Evolutionary conservation across 257 asterid genomes (phyloP), one percentile per base, ranked within the genome.

Genomic region (Vinca minor): DNA sequence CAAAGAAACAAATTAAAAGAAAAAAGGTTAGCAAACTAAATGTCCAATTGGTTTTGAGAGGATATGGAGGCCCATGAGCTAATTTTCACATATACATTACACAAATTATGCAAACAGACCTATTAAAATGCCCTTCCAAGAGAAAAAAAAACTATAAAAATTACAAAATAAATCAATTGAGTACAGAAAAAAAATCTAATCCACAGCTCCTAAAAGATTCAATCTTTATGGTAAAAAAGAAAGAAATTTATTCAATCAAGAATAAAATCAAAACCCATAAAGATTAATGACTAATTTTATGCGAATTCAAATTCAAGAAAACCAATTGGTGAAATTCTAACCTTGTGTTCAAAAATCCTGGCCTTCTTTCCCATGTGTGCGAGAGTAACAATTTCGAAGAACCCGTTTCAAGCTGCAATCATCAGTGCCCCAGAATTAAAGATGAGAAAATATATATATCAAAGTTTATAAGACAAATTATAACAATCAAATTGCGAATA

Each of bases 11-110:
- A 59, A 39, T 0, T 7, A 8, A 32, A n/a, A 46, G 8, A 23
- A 31, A 14, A 32, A 47, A 32, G 63, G 35, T 70, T 63, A 67
- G 71, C 77, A 59, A 2, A 39, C 26, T 25, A 35, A 34, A 25
- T 20, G 6, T 11, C n/a, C n/a, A n/a, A n/a, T n/a, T n/a, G n/a
- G n/a, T n/a, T n/a, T n/a, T n/a, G n/a, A n/a, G n/a, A n/a, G n/a
- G n/a, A n/a, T n/a, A n/a, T n/a, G n/a, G n/a, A n/a, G n/a, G n/a
- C n/a, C n/a, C n/a, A n/a, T n/a, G n/a, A n/a, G n/a, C n/a, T 23
- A 23, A 50, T 8, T 1, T 38, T 3, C 2, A 42, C 47, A 42
- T 42, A 42, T 41, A 4, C 47, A 42, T 35, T 2, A 28, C 26
- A 8, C 11, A 53, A 11, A 11, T 23, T 14, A 26, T 26, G 59